phyloP scores from a whole-genome alignment of 2,329 filamentous ascomycete species.

The Hypoxylon sp. region DNA sequence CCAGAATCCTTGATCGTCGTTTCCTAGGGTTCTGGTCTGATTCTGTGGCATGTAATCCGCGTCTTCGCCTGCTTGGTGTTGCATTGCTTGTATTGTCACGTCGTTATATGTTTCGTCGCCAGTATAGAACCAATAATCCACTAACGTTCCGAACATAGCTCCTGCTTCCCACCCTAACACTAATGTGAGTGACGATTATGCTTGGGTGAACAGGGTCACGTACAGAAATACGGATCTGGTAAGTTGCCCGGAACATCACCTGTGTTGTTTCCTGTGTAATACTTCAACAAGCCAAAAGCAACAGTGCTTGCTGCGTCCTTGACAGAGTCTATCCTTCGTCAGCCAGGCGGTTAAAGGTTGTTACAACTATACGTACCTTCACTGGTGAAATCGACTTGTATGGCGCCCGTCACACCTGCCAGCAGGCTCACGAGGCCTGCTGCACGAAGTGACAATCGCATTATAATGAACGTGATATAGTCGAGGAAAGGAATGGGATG shows the following conservation, averaged over 20 bases:
- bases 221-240: constrained; percentile 75
- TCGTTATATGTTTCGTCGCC: constrained; percentile 76
- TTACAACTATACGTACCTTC: constrained; percentile 50
- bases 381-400: constrained; percentile 54
- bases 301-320: constrained; percentile 57
- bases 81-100: constrained; percentile 69
- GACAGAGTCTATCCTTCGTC: constrained; percentile 64
- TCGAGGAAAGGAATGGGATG: constrained; percentile 26
- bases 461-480: constrained; percentile 40
- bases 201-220: constrained; percentile 50
- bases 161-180: constrained; percentile 78
- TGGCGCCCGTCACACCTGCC: constrained; percentile 48
- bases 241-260: constrained; percentile 71
- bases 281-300: constrained; percentile 54
- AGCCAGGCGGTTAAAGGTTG: constrained; percentile 53
- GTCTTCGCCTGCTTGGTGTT: constrained; percentile 73
- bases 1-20: constrained; percentile 89
- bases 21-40: constrained; percentile 73
- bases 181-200: constrained; percentile 40
- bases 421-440: constrained; percentile 52
- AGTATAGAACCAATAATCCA: constrained; percentile 81
- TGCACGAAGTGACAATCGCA: constrained; percentile 46
- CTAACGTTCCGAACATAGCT: constrained; percentile 77
- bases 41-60: constrained; percentile 77
- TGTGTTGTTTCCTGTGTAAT: constrained; percentile 68